These are phyloP conservation scores for Colletotrichum camelliae DNA, from an alignment of 2,329 filamentous ascomycete genomes.

Conservation along the genomic window DNA sequence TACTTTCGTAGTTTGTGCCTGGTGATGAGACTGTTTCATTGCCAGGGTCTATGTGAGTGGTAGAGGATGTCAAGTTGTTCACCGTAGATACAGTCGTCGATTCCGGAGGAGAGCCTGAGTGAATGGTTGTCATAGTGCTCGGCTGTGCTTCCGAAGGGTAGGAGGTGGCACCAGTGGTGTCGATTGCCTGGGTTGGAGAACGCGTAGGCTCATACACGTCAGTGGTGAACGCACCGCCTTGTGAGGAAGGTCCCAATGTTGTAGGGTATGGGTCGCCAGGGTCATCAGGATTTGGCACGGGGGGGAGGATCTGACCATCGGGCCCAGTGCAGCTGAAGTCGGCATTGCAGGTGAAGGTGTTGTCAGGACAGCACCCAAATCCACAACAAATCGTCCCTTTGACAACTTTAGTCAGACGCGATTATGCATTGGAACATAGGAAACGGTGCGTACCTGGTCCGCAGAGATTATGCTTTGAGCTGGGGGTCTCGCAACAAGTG, in stretches of 20 bases:
- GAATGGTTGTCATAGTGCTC: background rate
- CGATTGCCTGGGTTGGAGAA: background rate
- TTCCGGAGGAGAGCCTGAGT: background rate
- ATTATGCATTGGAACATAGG: rapidly evolving
- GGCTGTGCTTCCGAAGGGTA: background rate
- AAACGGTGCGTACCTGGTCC: rapidly evolving
- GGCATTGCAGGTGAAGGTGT: background rate
- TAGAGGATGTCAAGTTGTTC: rapidly evolving
- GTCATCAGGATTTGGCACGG: background rate
- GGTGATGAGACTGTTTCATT: rapidly evolving
- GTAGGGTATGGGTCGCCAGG: rapidly evolving
- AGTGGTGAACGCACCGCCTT: rapidly evolving
- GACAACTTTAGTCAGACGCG: rapidly evolving
- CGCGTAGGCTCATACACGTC: rapidly evolving
- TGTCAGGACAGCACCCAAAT: background rate
- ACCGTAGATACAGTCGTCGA: rapidly evolving
- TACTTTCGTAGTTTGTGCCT: rapidly evolving
- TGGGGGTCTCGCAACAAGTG: background rate
- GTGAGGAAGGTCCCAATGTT: rapidly evolving
- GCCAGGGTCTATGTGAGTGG: rapidly evolving
- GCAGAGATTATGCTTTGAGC: background rate
- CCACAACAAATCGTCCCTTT: background rate
- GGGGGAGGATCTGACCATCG: background rate
- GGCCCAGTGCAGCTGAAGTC: background rate
- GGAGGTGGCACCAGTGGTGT: background rate